Evolutionary conservation across 257 asterid species (phyloP), one percentile per base, ranked within the genome.

Genomic region (Ligustrum vulgare): DNA sequence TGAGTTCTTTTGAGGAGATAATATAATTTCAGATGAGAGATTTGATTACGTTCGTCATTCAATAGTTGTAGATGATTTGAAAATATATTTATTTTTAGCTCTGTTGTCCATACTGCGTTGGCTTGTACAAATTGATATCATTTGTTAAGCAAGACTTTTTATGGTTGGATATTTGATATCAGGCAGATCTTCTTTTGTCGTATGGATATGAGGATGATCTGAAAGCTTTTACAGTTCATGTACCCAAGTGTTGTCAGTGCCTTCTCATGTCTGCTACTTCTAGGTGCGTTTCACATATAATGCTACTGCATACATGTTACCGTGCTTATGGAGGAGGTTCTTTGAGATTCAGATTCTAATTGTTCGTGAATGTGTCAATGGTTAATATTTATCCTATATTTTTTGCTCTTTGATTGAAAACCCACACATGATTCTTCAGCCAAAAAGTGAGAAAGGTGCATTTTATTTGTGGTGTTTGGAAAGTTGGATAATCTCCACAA

Each of bases 241-340:
- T 90, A 62, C 98, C 99, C 60, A 91, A 80, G 82, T 85, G 93
- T 34, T 94, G 99, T 78, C 99, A 94, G 75, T 93, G 98, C 84
- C 95, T 94, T 86, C 94, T 94, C 81, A 87, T 94, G 97, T 95
- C 99, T 80, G 99, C 99, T 74, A 93, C 99, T 56, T 90, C 98
- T 64, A 95, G 98, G 99, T 95, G 74, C 22, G 78, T 77, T 81
- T 60, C 69, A 54, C 63, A 28, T 35, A 36, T 67, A 43, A 35
- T 70, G 23, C 28, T 69, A 25, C 74, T 66, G 41, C 49, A 49
- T 43, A 25, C 63, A n/a, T 74, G 31, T 68, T 54, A 22, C 33
- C 56, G 62, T 47, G 22, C 39, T 78, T 64, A 60, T 75, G 74
- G 62, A 69, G 41, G 28, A 69, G 41, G 28, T 72, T 7, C n/a